These are phyloP conservation scores for Penicillium cinerascens DNA, from an alignment of 495 filamentous ascomycete species.

Conservation along the genomic window DNA sequence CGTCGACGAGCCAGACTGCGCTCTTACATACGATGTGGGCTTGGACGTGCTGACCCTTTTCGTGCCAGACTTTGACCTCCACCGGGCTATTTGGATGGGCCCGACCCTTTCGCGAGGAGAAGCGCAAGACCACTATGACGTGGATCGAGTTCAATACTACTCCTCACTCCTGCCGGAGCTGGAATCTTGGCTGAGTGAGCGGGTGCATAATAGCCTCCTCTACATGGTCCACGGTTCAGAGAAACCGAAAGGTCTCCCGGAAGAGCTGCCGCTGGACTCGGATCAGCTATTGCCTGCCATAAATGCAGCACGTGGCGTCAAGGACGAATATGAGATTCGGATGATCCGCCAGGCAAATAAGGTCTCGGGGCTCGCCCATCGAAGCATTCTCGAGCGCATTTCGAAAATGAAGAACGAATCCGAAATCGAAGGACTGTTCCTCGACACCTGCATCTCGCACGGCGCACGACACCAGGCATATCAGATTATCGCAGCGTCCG, in stretches of 20 bases:
- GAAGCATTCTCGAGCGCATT: constrained; percentile 58
- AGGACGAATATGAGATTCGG: constrained; percentile 74
- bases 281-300: constrained; percentile 59
- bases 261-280: constrained; percentile 44
- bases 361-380: constrained; percentile 72
- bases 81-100: constrained; percentile 91
- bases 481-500: constrained; percentile 77
- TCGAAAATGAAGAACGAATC: constrained; percentile 66
- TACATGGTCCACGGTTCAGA: constrained; percentile 40
- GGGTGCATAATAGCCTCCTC: constrained; percentile 36
- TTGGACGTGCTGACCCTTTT: constrained; percentile 74
- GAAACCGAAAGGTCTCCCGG: constrained; percentile 45
- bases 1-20: constrained; percentile 75
- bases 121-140: constrained; percentile 67
- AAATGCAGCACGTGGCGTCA: constrained; percentile 69
- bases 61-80: constrained; percentile 86
- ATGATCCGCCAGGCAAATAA: constrained; percentile 75
- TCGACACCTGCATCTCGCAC: constrained; percentile 62
- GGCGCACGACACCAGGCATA: constrained; percentile 80
- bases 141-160: constrained; percentile 69
- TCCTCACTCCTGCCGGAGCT: constrained; percentile 62
- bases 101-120: constrained; percentile 73
- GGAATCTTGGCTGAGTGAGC: constrained; percentile 56
- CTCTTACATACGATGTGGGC: constrained; percentile 77
- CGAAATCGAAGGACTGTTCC: constrained; percentile 76